A percentile compares a stretch with the other conserved stretches of the same genome.
Conservation (phyloP, 495 filamentous ascomycete species). For the Emericellopsis terricola region DNA sequence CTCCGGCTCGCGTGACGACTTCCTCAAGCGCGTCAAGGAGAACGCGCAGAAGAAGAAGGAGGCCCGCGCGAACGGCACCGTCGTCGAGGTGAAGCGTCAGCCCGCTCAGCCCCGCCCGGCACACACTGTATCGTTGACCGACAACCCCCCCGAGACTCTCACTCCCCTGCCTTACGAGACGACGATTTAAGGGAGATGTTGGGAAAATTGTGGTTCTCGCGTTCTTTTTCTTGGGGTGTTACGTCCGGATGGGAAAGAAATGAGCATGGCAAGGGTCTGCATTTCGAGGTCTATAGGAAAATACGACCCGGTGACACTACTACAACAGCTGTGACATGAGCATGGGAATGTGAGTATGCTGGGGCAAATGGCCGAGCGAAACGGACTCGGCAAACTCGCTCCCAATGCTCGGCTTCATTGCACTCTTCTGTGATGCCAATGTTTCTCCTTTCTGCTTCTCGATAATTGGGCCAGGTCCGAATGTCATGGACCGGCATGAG, state of each 20-base stretch:
- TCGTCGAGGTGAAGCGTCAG: constrained; percentile 83
- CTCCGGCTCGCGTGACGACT: constrained; percentile 87
- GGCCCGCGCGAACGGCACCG: constrained; percentile 75
- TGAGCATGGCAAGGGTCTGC: constrained; percentile 4
- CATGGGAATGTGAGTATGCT: too few relatives aligned
- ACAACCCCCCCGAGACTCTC: constrained; percentile 77
- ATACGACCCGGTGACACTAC: constrained; percentile 1
- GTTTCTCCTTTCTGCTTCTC: too few relatives aligned
- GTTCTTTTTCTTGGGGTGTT: constrained; percentile 7
- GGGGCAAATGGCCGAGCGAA: too few relatives aligned
- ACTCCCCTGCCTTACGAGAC: constrained; percentile 91
- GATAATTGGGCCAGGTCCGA: too few relatives aligned
- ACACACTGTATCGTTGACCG: constrained; percentile 54
- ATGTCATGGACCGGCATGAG: too few relatives aligned
- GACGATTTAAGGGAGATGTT: constrained; percentile 54
- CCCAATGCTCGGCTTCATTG: too few relatives aligned
- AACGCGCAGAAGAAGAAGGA: constrained; percentile 82
- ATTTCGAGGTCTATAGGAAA: constrained; percentile 4
- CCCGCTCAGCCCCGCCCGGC: constrained; percentile 62
- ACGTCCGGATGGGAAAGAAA: constrained; percentile 3
- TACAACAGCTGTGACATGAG: too few relatives aligned
- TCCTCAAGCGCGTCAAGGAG: constrained; percentile 87
- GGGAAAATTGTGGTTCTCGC: constrained; percentile 10
- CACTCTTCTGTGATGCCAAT: too few relatives aligned
- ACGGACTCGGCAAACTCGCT: too few relatives aligned